Evolutionary conservation across 176 grass and related monocot genomes (phyloP).

Genomic region (Bothriochloa decipiens): DNA sequence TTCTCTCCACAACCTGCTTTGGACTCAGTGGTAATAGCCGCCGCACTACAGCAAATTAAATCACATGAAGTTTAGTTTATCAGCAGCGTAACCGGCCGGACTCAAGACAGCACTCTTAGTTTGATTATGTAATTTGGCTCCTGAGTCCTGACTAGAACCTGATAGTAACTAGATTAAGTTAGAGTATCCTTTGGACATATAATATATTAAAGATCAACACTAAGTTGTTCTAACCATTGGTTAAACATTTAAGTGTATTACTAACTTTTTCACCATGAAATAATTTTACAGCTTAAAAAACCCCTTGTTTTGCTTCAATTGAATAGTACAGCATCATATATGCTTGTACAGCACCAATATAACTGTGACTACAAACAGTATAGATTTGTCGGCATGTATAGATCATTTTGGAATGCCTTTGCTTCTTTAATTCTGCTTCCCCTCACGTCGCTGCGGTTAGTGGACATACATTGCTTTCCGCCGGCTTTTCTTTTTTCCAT

Average conservation of each 20-base stretch:
- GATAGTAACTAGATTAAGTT: background rate
- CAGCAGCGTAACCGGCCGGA: background rate
- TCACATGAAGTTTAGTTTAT: slow-evolving; percentile 5
- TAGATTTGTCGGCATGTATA: background rate
- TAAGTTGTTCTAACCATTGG: background rate
- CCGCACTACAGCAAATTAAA: slow-evolving; percentile 1
- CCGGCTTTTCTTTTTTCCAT: background rate
- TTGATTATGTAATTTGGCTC: slow-evolving; percentile 1
- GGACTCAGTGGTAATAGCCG: slow-evolving; percentile 7
- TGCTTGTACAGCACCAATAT: background rate
- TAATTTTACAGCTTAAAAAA: background rate
- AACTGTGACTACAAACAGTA: background rate
- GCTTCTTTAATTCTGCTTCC: background rate
- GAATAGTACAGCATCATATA: background rate
- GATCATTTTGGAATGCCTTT: slow-evolving; percentile 8
- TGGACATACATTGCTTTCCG: slow-evolving; percentile 6
- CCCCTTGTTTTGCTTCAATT: background rate
- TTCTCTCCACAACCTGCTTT: background rate
- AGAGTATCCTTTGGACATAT: background rate
- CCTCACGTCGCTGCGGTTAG: background rate
- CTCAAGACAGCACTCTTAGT: background rate
- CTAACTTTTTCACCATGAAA: background rate
- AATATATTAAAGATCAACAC: background rate
- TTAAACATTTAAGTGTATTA: background rate
- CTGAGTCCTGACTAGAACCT: background rate